phyloP scores from a whole-genome alignment of 2,329 filamentous ascomycete species.

The Stachybotrys echinatus region DNA sequence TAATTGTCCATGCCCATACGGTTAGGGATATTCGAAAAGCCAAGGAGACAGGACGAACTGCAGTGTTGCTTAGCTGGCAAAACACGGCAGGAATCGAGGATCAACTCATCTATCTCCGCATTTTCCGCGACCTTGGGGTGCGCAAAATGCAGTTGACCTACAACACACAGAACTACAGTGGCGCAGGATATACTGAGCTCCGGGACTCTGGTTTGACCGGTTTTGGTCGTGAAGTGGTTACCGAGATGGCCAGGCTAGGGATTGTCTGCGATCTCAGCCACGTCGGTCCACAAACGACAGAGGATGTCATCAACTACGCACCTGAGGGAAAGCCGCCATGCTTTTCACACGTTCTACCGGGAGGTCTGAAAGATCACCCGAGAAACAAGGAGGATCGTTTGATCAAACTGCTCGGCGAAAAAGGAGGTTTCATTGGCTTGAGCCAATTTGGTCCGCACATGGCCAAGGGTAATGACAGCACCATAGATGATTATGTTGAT shows the following conservation, averaged over 20 bases:
- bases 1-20: constrained; percentile 30
- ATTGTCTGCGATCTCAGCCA: constrained; percentile 30
- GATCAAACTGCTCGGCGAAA: constrained; percentile 26
- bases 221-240: constrained; percentile 25
- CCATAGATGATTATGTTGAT: constrained; percentile 34
- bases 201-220: constrained; percentile 29
- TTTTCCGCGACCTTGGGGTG: constrained; percentile 33
- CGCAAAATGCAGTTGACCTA: constrained; percentile 37
- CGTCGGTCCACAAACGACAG: constrained; percentile 25
- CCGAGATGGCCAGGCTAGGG: constrained; percentile 27
- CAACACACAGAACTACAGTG: constrained; percentile 36
- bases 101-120: constrained; percentile 28
- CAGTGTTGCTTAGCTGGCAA: constrained; percentile 32
- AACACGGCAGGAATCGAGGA: constrained; percentile 36
- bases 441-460: constrained; percentile 34
- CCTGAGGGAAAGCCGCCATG: constrained; percentile 30
- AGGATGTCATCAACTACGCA: constrained; percentile 28
- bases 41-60: constrained; percentile 28
- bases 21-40: constrained; percentile 29
- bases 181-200: constrained; percentile 31
- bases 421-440: constrained; percentile 31
- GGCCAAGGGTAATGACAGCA: constrained; percentile 32
- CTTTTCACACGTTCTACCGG: constrained; percentile 31
- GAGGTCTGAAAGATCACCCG: constrained; percentile 26
- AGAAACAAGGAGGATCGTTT: constrained; percentile 32